phyloP scores from a whole-genome alignment of 2,329 filamentous ascomycete genomes.

The Alternaria ventricosa region DNA sequence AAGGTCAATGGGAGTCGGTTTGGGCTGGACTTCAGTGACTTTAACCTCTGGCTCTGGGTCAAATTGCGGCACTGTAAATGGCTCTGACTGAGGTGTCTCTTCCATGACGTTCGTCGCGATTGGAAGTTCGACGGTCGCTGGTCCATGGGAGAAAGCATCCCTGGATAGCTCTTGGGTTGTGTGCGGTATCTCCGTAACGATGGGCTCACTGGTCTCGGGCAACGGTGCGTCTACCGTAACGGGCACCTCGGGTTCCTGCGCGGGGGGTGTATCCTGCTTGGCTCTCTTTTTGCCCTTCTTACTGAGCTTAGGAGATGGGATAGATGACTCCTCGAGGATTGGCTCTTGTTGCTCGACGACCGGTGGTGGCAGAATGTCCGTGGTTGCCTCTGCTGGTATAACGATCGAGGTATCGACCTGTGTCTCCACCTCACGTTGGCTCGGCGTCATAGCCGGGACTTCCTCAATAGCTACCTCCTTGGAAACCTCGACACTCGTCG shows the following conservation, averaged over 20 bases:
- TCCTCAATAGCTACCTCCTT: neutral
- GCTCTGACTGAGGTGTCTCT: neutral
- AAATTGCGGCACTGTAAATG: neutral
- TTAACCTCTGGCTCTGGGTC: neutral
- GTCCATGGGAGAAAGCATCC: neutral
- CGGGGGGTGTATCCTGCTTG: constrained; percentile 9
- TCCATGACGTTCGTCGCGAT: neutral
- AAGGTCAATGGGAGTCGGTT: neutral
- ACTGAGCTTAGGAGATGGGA: constrained; percentile 36
- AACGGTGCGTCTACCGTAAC: neutral
- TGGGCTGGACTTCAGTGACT: neutral
- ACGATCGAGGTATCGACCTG: constrained; percentile 27
- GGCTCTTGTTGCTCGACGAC: neutral
- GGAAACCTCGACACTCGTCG: neutral
- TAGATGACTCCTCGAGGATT: neutral
- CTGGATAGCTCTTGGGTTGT: neutral
- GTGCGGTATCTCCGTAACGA: neutral
- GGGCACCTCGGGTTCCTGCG: neutral
- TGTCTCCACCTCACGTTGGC: constrained; percentile 41
- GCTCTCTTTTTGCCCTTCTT: constrained; percentile 55
- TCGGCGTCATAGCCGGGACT: constrained; percentile 13
- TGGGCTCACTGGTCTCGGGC: neutral
- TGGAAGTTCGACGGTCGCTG: neutral
- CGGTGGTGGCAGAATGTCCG: neutral
- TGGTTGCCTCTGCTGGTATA: constrained; percentile 1